Conservation (phyloP, 2,329 filamentous ascomycete genomes). For the Dactylellina leptospora region DNA sequence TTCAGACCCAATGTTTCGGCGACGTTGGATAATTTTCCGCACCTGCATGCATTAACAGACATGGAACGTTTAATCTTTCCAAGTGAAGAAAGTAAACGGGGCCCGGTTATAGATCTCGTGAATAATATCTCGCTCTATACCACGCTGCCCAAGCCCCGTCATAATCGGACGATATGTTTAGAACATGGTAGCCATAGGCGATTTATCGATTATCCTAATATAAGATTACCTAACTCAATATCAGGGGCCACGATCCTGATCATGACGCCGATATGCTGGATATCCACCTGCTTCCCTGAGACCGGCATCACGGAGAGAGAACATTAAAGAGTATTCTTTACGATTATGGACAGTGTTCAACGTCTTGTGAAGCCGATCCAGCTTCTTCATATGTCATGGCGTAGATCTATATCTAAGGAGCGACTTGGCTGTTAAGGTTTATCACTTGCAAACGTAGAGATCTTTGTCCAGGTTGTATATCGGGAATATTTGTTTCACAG, state of each 20-base stretch:
- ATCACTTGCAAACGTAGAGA: neutral
- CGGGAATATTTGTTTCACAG: slow-evolving; percentile 19
- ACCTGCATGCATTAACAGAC: slow-evolving; percentile 31
- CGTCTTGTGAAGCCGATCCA: slow-evolving; percentile 2
- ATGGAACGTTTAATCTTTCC: slow-evolving; percentile 9
- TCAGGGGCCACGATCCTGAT: neutral
- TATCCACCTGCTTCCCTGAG: neutral
- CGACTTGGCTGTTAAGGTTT: neutral
- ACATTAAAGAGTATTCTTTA: slow-evolving; percentile 1
- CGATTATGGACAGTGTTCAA: too few relatives aligned
- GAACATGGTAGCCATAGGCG: slow-evolving; percentile 10
- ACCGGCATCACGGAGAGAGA: neutral
- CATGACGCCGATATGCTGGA: neutral
- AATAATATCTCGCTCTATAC: slow-evolving; percentile 30
- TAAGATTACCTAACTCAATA: slow-evolving; percentile 29
- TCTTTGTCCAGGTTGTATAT: slow-evolving; percentile 4
- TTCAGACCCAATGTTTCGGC: too few relatives aligned
- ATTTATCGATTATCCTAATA: slow-evolving; percentile 8
- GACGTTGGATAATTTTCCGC: slow-evolving; percentile 27
- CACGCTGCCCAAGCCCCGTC: slow-evolving; percentile 15
- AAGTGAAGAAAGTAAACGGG: slow-evolving; percentile 8
- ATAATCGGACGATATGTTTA: slow-evolving; percentile 6
- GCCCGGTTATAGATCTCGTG: neutral
- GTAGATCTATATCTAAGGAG: slow-evolving; percentile 33
- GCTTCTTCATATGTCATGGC: slow-evolving; percentile 42